A percentile compares a stretch with the other conserved stretches of the same genome.
Conservation (phyloP, 129 eudicot genomes). For the Centella asiatica region DNA sequence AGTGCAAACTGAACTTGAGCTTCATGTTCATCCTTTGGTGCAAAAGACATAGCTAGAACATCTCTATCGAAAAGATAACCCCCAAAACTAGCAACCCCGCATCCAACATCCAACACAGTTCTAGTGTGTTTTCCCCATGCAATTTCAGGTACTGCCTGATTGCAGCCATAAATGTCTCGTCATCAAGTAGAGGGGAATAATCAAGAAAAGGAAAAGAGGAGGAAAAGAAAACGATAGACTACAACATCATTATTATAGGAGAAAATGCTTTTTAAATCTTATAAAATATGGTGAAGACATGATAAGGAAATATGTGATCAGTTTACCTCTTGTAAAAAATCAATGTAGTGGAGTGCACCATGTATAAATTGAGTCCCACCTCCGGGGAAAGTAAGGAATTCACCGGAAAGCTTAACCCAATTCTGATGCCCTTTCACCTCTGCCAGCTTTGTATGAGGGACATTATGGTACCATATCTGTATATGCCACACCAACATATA, state of each 20-base stretch:
- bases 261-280: too few species aligned
- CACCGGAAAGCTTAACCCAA: conserved; percentile 64
- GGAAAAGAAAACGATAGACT: too few species aligned
- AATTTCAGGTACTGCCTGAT: conserved; percentile 69
- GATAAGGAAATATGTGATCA: neutral
- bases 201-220: neutral
- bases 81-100: conserved; percentile 86
- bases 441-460: conserved; percentile 56
- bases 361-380: conserved; percentile 77
- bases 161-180: neutral
- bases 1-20: conserved; percentile 89
- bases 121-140: conserved; percentile 88
- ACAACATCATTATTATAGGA: neutral
- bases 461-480: conserved; percentile 81
- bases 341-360: conserved; percentile 74
- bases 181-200: too few species aligned
- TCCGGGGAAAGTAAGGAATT: conserved; percentile 58
- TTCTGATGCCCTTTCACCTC: conserved; percentile 71
- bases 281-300: neutral
- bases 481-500: neutral
- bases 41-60: conserved; percentile 69
- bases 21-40: conserved; percentile 80
- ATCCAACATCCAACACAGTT: conserved; percentile 68
- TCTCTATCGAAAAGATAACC: conserved; percentile 76
- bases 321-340: conserved; percentile 58